These are phyloP conservation scores for Aureobasidium mangrovei DNA, from an alignment of 2,329 filamentous ascomycete species.

Conservation along the genomic window DNA sequence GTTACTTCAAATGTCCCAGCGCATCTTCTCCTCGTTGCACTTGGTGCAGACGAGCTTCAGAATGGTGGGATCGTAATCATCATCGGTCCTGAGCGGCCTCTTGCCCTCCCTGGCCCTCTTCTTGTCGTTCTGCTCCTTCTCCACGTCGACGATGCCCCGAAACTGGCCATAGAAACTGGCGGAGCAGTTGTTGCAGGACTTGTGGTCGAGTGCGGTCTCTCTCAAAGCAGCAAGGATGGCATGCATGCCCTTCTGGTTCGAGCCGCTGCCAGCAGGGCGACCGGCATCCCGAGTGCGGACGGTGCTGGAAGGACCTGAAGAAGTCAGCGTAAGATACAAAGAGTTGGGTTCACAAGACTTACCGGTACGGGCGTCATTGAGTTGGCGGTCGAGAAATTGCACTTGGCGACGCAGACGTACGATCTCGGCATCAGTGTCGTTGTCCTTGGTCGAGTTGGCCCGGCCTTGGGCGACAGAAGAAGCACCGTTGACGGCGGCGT, in stretches of 20 bases:
- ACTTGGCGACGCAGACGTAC: not conserved
- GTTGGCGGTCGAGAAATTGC: not conserved
- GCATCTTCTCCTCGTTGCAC: slow-evolving; percentile 2
- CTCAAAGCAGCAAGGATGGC: not conserved
- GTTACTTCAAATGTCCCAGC: not conserved
- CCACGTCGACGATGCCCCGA: not conserved
- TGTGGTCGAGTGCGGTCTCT: not conserved
- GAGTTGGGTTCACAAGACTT: not conserved
- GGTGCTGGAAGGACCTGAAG: not conserved
- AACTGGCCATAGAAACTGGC: slow-evolving; percentile 2
- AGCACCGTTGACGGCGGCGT: no score
- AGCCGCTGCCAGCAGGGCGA: not conserved
- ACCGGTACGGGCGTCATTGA: not conserved
- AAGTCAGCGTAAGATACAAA: not conserved
- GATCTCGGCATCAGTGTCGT: not conserved
- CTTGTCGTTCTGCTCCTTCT: no score
- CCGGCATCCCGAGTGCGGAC: not conserved
- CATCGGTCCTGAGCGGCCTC: no score
- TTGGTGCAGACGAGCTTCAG: not conserved
- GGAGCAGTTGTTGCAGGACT: not conserved
- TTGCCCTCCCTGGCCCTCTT: no score
- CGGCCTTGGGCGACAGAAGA: no score
- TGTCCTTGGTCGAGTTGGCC: no score
- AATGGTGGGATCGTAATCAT: not conserved
- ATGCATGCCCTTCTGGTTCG: not conserved